These are phyloP conservation scores for Suhomyces bokatorum DNA, from an alignment of 1,139 yeast genomes.

Conservation along the genomic window DNA sequence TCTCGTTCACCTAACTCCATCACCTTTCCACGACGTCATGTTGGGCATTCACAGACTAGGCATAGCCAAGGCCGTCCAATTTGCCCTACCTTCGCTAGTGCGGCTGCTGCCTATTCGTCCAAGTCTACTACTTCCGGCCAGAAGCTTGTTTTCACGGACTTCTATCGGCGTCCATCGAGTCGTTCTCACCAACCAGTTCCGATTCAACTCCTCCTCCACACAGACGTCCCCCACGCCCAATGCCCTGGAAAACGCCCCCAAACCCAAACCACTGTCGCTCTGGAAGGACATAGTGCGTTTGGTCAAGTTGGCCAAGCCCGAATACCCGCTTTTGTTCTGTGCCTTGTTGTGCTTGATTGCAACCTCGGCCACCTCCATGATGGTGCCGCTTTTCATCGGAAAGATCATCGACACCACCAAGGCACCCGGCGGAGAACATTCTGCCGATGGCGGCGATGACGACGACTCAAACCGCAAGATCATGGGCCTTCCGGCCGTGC, in stretches of 20 bases:
- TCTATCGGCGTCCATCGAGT: neutral
- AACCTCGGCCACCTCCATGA: conserved; percentile 52
- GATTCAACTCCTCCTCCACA: conserved; percentile 2
- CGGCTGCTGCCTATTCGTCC: conserved; percentile 2
- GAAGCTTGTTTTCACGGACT: neutral
- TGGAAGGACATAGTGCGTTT: conserved; percentile 17
- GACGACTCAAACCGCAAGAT: conserved; percentile 15
- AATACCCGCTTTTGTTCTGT: conserved; percentile 29
- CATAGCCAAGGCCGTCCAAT: neutral
- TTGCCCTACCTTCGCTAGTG: neutral
- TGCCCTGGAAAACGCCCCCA: neutral
- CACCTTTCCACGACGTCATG: neutral
- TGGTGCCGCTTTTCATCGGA: conserved; percentile 82
- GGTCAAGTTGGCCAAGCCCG: conserved; percentile 41
- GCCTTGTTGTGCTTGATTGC: conserved; percentile 69
- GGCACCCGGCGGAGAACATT: conserved; percentile 2
- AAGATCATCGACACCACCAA: conserved; percentile 49
- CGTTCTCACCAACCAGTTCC: neutral
- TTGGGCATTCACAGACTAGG: conserved; percentile 8
- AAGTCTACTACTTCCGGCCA: neutral
- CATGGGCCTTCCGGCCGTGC: conserved; percentile 35
- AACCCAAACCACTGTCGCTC: conserved; percentile 1
- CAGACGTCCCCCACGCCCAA: neutral
- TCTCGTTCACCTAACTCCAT: neutral
- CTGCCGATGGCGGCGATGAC: neutral